Conservation (phyloP, 352 stramenopile genomes). For the Globisporangium takayamanum region DNA sequence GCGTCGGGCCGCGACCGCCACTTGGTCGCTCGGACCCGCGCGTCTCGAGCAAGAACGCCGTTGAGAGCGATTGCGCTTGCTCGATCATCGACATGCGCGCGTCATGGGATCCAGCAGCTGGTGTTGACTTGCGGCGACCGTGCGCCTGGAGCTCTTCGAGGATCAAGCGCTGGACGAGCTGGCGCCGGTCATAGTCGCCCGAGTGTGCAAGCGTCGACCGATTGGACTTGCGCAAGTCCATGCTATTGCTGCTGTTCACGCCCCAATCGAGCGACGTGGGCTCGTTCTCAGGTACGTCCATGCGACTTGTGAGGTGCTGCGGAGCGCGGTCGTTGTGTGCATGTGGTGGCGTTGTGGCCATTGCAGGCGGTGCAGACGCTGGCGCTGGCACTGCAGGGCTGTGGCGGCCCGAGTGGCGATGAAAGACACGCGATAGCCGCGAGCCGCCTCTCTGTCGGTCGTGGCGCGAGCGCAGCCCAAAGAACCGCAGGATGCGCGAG, state of each 20-base stretch:
- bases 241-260: slow-evolving; percentile 8
- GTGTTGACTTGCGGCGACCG: neutral
- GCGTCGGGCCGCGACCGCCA: neutral
- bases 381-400: neutral
- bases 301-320: neutral
- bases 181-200: slow-evolving; percentile 3
- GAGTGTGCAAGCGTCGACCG: neutral
- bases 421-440: slow-evolving; percentile 9
- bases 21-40: slow-evolving; percentile 4
- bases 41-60: slow-evolving; percentile 8
- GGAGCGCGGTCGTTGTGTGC: neutral
- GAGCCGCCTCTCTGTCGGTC: slow-evolving; percentile 2
- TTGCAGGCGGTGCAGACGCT: neutral
- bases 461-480: slow-evolving; percentile 11
- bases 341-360: neutral
- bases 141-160: slow-evolving; percentile 13
- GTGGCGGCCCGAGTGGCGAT: slow-evolving; percentile 1
- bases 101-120: neutral
- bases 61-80: slow-evolving; percentile 10
- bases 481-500: slow-evolving; percentile 15
- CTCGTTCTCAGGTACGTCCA: slow-evolving; percentile 14
- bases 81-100: slow-evolving; percentile 8
- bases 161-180: slow-evolving; percentile 12
- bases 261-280: slow-evolving; percentile 11
- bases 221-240: slow-evolving; percentile 8